Conservation (phyloP, 2,329 filamentous ascomycete species). For the Colletotrichum sp. region DNA sequence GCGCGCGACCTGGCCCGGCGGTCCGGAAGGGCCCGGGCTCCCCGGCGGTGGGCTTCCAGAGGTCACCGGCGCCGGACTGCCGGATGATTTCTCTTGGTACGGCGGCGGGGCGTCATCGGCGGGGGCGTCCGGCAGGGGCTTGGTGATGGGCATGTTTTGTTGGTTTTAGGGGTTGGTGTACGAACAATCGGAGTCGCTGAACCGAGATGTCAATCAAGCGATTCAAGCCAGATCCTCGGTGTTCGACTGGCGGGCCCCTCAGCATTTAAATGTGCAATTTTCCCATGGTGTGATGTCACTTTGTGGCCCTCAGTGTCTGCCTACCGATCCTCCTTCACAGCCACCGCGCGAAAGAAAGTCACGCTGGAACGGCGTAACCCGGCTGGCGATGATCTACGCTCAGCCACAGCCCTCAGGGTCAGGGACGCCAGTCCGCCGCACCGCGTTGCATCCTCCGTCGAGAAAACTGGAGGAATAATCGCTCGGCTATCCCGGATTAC, state of each 20-base stretch:
- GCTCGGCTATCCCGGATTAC: neutral
- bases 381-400: neutral
- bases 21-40: neutral
- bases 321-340: slow-evolving; percentile 2
- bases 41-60: neutral
- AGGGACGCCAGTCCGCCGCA: neutral
- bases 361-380: neutral
- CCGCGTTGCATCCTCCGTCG: neutral
- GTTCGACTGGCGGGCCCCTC: neutral
- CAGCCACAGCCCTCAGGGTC: slow-evolving; percentile 2
- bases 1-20: slow-evolving; percentile 10
- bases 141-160: neutral
- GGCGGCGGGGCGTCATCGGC: slow-evolving; percentile 14
- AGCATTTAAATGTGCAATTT: neutral
- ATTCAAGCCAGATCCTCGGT: neutral
- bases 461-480: neutral
- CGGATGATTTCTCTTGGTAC: slow-evolving; percentile 9
- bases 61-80: neutral
- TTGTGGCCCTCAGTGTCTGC: neutral
- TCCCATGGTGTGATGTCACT: neutral
- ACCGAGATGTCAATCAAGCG: neutral
- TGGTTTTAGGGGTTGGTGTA: neutral
- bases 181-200: neutral
- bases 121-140: neutral
- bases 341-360: neutral